Conservation (phyloP, 257 asterid genomes). For the Galeopsis tetrahit region DNA sequence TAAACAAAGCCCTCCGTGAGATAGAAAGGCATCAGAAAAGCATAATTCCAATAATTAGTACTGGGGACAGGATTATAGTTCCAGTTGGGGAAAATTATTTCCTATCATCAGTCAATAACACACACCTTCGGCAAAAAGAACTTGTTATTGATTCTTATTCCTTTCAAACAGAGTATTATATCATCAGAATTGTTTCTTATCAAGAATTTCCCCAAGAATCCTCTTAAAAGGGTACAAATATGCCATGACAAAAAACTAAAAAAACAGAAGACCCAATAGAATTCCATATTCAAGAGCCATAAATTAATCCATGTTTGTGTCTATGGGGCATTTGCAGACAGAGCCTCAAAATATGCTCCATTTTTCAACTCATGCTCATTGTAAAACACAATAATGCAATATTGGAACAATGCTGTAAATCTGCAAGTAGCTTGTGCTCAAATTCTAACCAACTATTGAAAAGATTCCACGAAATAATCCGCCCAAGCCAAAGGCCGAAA, state of each 20-base stretch:
- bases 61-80: too few species aligned
- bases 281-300: constrained; percentile 1
- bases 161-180: background rate
- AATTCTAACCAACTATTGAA: background rate
- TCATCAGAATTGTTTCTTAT: constrained; percentile 8
- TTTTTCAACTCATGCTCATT: background rate
- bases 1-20: too few species aligned
- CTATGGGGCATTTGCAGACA: background rate
- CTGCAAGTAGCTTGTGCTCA: constrained; percentile 4
- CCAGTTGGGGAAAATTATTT: too few species aligned
- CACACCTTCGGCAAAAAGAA: background rate
- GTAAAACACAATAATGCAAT: background rate
- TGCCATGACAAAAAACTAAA: background rate
- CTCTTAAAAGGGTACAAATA: background rate
- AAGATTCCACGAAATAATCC: too few species aligned
- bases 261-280: background rate
- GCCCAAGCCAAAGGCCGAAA: too few species aligned
- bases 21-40: too few species aligned
- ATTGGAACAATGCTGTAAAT: background rate
- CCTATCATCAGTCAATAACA: too few species aligned
- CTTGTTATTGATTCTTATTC: background rate
- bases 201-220: background rate
- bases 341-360: background rate
- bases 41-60: too few species aligned
- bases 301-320: background rate